These are phyloP conservation scores for Cucumis sativus DNA, from an alignment of 306 rosid species.

Conservation along the genomic window Cucumber_9930_V3 NC_026661.2:21623001-21623500, in stretches of 20 bases:
- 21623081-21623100: conserved; percentile 5
- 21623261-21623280: conserved; percentile 43
- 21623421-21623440: conserved; percentile 22
- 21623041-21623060: not conserved
- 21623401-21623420: conserved; percentile 16
- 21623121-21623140: conserved; percentile 87
- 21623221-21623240: not conserved
- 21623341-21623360: conserved; percentile 27
- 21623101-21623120: conserved; percentile 74
- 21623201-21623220: conserved; percentile 8
- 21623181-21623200: conserved; percentile 52
- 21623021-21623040: not conserved
- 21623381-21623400: not conserved
- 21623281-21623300: conserved; percentile 68
- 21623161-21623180: conserved; percentile 24
- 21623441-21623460: conserved; percentile 7
- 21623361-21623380: not conserved
- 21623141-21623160: conserved; percentile 68
- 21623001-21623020: not conserved
- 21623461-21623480: conserved; percentile 10
- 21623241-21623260: not conserved
- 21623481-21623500: conserved; percentile 30
- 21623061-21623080: not conserved
- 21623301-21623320: conserved; percentile 78
- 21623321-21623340: conserved; percentile 74